phyloP scores from a whole-genome alignment of 2,329 filamentous ascomycete genomes.

The Aspergillus persii region DNA sequence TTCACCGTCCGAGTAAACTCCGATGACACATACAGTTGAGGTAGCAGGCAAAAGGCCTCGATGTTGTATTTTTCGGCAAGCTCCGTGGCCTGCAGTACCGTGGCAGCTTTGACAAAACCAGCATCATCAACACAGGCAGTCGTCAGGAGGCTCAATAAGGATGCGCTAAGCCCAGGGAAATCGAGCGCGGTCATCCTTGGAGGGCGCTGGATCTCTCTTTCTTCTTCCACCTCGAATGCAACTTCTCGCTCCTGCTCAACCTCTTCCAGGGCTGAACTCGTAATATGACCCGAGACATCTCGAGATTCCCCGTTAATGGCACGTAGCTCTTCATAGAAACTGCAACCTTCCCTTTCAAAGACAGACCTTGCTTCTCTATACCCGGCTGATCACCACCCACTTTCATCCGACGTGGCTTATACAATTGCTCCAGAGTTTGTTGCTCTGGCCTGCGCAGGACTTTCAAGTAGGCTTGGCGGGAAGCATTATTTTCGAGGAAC shows the following conservation, averaged over 20 bases:
- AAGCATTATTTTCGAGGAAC: conserved; percentile 36
- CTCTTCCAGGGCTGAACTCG: conserved; percentile 57
- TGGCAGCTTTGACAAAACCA: conserved; percentile 3
- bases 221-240: conserved; percentile 56
- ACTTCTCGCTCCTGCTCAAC: conserved; percentile 59
- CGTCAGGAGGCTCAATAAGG: conserved; percentile 34
- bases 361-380: background rate
- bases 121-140: background rate
- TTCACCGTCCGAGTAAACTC: conserved; percentile 16
- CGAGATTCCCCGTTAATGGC: conserved; percentile 36
- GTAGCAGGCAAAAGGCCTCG: background rate
- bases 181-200: conserved; percentile 36
- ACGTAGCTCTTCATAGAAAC: conserved; percentile 34
- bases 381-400: too few species aligned
- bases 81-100: conserved; percentile 6
- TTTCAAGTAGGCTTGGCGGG: conserved; percentile 44
- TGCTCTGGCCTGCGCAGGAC: conserved; percentile 54
- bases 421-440: conserved; percentile 59
- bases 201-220: conserved; percentile 56
- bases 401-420: conserved; percentile 40
- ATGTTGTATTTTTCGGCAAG: conserved; percentile 11
- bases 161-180: conserved; percentile 49
- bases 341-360: conserved; percentile 25
- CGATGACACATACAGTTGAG: conserved; percentile 9
- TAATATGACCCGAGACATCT: conserved; percentile 45